Percentiles rank a stretch among this genome's conserved stretches.
phyloP scores from a whole-genome alignment of 176 grass and related monocot species.

The Zea luxurians region DNA sequence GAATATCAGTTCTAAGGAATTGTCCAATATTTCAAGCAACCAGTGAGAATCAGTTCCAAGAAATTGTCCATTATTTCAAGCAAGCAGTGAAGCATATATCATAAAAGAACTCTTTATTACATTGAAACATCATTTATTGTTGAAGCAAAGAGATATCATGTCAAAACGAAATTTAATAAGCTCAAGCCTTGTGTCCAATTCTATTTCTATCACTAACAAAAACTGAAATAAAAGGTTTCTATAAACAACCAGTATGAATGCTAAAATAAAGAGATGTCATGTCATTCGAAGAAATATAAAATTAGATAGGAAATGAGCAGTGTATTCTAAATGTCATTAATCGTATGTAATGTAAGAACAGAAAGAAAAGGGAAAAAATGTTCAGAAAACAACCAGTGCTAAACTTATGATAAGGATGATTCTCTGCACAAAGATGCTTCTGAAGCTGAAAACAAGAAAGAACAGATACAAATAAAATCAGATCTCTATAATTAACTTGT shows the following conservation, averaged over 20 bases:
- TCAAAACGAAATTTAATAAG: too few species aligned
- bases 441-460: conserved; percentile 73
- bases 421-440: conserved; percentile 76
- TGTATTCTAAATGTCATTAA: conserved; percentile 10
- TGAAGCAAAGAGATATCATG: neutral
- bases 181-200: too few species aligned
- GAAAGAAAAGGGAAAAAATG: neutral
- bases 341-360: neutral
- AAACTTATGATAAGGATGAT: conserved; percentile 98
- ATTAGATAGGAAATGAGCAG: conserved; percentile 3
- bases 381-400: conserved; percentile 68
- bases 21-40: conserved; percentile 12
- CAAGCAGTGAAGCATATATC: neutral
- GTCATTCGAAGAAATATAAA: conserved; percentile 18
- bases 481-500: neutral
- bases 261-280: conserved; percentile 27
- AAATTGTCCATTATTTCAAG: too few species aligned
- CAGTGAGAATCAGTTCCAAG: conserved; percentile 14
- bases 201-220: neutral
- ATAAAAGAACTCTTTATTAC: neutral
- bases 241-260: conserved; percentile 1
- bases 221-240: conserved; percentile 1
- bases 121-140: conserved; percentile 23
- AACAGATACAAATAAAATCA: conserved; percentile 21
- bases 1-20: conserved; percentile 20